phyloP scores from a whole-genome alignment of 2,329 filamentous ascomycete species.

The Xylariaceae sp. region DNA sequence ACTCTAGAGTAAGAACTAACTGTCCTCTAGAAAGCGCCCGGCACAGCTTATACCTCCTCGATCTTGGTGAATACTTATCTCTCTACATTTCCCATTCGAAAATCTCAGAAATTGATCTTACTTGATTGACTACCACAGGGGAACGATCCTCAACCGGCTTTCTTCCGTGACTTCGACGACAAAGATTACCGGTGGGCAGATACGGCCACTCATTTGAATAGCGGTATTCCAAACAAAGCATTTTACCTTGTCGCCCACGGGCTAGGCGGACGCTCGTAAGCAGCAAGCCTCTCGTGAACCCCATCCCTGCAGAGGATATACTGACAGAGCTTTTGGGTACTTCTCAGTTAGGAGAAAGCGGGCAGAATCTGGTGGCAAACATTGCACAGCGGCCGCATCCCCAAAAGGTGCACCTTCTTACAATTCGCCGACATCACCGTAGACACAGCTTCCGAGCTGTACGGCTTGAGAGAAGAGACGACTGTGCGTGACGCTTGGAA shows the following conservation, averaged over 20 bases:
- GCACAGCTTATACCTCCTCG: constrained; percentile 50
- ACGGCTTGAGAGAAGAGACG: constrained; percentile 38
- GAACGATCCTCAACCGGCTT: constrained; percentile 49
- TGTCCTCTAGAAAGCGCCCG: constrained; percentile 51
- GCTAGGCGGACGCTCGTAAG: constrained; percentile 44
- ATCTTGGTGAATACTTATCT: constrained; percentile 36
- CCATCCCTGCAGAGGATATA: neutral
- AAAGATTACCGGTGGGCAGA: constrained; percentile 41
- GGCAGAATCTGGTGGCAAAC: constrained; percentile 52
- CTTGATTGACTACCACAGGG: constrained; percentile 31
- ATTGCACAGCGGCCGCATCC: constrained; percentile 41
- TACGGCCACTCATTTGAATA: constrained; percentile 53
- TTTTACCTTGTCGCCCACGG: constrained; percentile 47
- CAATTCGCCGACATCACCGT: constrained; percentile 49
- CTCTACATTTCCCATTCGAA: too few species aligned
- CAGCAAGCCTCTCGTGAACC: neutral
- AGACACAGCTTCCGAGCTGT: constrained; percentile 41
- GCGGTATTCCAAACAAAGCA: constrained; percentile 55
- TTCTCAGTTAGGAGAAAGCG: constrained; percentile 51
- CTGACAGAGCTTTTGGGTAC: constrained; percentile 13
- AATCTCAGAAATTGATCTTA: constrained; percentile 2
- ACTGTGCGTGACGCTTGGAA: constrained; percentile 45
- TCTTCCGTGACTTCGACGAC: constrained; percentile 46
- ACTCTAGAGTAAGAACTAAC: too few species aligned
- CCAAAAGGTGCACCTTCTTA: constrained; percentile 39